Evolutionary conservation across 805 yeast genomes (phyloP), one percentile per base, ranked within the genome.

Genomic region (Ogataea nakhonphanomensis): DNA sequence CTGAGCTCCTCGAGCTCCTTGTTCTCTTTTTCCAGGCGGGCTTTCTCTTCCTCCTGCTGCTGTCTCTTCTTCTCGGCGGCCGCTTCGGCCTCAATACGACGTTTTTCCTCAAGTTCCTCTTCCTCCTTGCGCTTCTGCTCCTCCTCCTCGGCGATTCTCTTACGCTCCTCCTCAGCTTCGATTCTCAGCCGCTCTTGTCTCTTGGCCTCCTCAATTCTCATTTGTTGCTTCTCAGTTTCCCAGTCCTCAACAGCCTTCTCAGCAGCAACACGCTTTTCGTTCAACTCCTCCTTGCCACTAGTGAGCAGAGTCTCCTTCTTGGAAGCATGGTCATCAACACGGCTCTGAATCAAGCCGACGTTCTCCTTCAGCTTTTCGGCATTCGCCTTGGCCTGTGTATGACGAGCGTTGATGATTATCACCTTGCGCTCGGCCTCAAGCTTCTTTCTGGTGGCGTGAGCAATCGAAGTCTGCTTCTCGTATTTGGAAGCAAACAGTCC

Each of bases 111-210:
- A 5, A 17, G 20, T 17, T 17, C 63, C 21, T 47, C 63, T 29
- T 56, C 57, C 39, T 53, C 65, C 31, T 44, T 35, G 30, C 50
- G 55, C 12, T 53, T 46, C 41, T 65, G 62, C 17, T 57, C 64
- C 37, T 59, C 69, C 57, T 58, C 61, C 35, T 53, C 66, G 13
- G 73, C 79, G 40, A 69, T 36, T 43, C 71, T 60, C 53, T 60
- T 52, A 48, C 70, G 57, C 50, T 64, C 69, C 33, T 55, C 64
- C 45, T 62, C 67, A 9, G 60, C 63, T 46, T 67, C 70, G 14
- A 65, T 56, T 43, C 68, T 60, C 39, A 66, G 51, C 39, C 66
- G 59, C 51, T 71, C 76, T 46, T 73, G 77, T 39, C 69, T 75
- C 39, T 61, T 57, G 14, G 73, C 76, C 38, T 69, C 69, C 35